Evolutionary conservation across 306 rosid genomes (phyloP).

Genomic region (Gleditsia sinensis): DNA sequence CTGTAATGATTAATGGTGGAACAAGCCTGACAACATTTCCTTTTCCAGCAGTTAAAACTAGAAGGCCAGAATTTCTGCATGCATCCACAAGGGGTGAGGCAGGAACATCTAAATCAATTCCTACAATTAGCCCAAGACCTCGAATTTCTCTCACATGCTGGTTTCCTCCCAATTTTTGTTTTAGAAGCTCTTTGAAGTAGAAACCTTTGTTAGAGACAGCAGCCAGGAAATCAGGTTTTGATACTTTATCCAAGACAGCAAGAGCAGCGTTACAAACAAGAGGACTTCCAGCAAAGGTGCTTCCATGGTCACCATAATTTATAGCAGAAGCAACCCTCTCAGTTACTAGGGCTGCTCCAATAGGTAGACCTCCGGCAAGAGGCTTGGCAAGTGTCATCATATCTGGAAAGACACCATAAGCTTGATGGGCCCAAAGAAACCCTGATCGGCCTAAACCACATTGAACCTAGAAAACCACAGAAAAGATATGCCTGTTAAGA

Average conservation of each 20-base stretch:
- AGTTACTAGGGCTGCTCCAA: constrained; percentile 80
- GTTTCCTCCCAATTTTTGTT: constrained; percentile 70
- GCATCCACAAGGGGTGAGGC: constrained; percentile 74
- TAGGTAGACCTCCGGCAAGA: constrained; percentile 93
- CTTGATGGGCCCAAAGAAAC: constrained; percentile 85
- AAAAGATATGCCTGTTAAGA: not conserved
- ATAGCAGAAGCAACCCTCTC: constrained; percentile 77
- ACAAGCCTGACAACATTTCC: constrained; percentile 84
- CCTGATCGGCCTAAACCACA: constrained; percentile 96
- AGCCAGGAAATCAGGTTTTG: constrained; percentile 60
- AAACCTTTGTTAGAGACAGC: constrained; percentile 69
- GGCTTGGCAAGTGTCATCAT: constrained; percentile 97
- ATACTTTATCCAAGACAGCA: constrained; percentile 72
- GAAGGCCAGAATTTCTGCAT: constrained; percentile 71
- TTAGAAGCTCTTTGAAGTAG: constrained; percentile 67
- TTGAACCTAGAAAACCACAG: constrained; percentile 62
- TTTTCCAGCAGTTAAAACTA: constrained; percentile 82
- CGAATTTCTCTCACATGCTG: constrained; percentile 74
- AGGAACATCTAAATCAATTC: constrained; percentile 74
- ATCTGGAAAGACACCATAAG: constrained; percentile 75
- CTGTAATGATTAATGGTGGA: constrained; percentile 87
- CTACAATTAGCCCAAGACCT: constrained; percentile 75
- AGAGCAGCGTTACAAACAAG: constrained; percentile 77
- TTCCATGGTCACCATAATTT: constrained; percentile 87
- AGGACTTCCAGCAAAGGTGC: constrained; percentile 86